Conservation (phyloP, 768 basidiomycete genomes). For the Rhodotorula kratochvilovae region DNA sequence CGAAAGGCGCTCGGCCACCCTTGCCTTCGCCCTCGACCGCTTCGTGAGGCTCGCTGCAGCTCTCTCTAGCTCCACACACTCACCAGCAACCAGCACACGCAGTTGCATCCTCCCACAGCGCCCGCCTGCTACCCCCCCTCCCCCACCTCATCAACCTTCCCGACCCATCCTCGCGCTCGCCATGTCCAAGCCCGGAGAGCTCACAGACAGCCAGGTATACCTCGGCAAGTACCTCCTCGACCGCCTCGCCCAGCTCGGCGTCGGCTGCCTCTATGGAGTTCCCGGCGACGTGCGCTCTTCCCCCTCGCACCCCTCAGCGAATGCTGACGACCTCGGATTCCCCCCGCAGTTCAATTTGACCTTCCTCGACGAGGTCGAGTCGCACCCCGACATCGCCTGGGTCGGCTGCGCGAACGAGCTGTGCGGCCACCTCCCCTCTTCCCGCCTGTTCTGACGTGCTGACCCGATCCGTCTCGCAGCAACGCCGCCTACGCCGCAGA, state of each 20-base stretch:
- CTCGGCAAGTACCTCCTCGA: slow-evolving; percentile 47
- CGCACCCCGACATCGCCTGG: slow-evolving; percentile 35
- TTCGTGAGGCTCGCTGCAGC: too few relatives aligned
- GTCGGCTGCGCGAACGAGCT: slow-evolving; percentile 33
- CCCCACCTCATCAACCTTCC: neutral
- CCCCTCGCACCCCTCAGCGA: neutral
- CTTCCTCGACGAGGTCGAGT: slow-evolving; percentile 38
- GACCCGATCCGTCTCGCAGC: slow-evolving; percentile 39
- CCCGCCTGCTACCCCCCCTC: neutral
- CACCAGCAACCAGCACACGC: neutral
- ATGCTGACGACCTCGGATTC: neutral
- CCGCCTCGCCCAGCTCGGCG: slow-evolving; percentile 32
- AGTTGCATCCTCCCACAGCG: neutral
- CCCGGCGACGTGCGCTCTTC: slow-evolving; percentile 26
- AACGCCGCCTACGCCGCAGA: slow-evolving; percentile 80
- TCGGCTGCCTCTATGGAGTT: slow-evolving; percentile 22
- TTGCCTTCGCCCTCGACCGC: too few relatives aligned
- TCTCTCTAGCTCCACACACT: too few relatives aligned
- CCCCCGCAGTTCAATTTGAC: slow-evolving; percentile 39
- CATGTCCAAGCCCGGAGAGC: slow-evolving; percentile 32
- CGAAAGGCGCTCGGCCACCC: too few relatives aligned
- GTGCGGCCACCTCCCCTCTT: neutral
- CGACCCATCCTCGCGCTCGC: neutral
- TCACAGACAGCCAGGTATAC: slow-evolving; percentile 40
- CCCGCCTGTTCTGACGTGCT: neutral